phyloP scores from a whole-genome alignment of 352 stramenopile genomes.

The Phytophthora kernoviae region DNA sequence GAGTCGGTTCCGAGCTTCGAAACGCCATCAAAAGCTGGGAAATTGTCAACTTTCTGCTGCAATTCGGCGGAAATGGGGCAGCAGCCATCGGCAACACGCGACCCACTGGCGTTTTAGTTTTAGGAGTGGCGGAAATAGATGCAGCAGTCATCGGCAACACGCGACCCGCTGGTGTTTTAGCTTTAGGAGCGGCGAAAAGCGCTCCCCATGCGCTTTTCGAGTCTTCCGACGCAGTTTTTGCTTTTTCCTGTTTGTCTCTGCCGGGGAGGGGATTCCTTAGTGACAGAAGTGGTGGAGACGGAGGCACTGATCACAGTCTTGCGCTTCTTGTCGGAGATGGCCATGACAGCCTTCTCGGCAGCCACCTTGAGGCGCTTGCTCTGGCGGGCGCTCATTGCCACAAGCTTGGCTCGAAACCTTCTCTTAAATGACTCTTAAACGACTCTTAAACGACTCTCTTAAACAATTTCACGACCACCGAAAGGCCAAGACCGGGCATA shows the following conservation, averaged over 20 bases:
- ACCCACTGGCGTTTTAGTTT: constrained; percentile 18
- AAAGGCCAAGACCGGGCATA: too few species aligned
- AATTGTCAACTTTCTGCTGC: constrained; percentile 52
- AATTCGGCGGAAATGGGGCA: constrained; percentile 40
- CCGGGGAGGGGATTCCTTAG: not conserved
- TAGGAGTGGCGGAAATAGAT: constrained; percentile 37
- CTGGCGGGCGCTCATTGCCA: constrained; percentile 18
- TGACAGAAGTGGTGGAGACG: not conserved
- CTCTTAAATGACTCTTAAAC: not conserved
- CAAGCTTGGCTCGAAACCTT: not conserved
- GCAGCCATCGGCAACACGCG: constrained; percentile 28
- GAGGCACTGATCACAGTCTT: constrained; percentile 8
- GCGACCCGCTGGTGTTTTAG: constrained; percentile 19
- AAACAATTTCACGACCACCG: too few species aligned
- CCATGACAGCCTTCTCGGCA: constrained; percentile 16
- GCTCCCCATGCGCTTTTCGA: constrained; percentile 47
- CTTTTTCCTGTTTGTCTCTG: constrained; percentile 10
- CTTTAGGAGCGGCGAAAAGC: constrained; percentile 34
- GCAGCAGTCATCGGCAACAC: too few species aligned
- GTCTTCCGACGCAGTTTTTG: constrained; percentile 14
- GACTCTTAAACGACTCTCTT: not conserved
- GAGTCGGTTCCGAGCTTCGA: constrained; percentile 17
- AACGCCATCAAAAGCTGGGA: constrained; percentile 58
- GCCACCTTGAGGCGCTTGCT: constrained; percentile 43
- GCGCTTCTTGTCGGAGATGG: constrained; percentile 21